These are phyloP conservation scores for Xylariaceae sp. DNA, from an alignment of 2,329 filamentous ascomycete genomes.

Conservation along the genomic window DNA sequence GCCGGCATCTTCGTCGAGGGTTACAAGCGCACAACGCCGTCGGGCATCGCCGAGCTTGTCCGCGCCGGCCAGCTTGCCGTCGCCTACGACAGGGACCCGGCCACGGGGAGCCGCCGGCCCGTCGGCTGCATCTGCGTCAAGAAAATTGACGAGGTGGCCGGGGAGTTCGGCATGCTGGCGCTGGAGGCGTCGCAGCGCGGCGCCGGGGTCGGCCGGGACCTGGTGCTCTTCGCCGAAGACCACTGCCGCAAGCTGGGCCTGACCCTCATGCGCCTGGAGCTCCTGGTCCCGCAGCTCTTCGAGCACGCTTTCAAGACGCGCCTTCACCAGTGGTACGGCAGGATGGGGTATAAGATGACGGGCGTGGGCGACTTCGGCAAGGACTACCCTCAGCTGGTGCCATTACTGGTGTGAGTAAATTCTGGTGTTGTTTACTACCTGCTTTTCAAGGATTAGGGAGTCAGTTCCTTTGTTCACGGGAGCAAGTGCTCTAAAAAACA, in stretches of 20 bases:
- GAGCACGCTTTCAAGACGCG: slow-evolving; percentile 25
- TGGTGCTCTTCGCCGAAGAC: slow-evolving; percentile 28
- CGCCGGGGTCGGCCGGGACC: slow-evolving; percentile 23
- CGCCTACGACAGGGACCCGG: slow-evolving; percentile 7
- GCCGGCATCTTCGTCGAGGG: slow-evolving; percentile 40
- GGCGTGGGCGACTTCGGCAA: slow-evolving; percentile 17
- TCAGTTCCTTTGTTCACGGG: too few species aligned
- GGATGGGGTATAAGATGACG: slow-evolving; percentile 23
- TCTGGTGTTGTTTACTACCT: too few species aligned
- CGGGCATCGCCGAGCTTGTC: slow-evolving; percentile 20
- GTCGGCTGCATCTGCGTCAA: slow-evolving; percentile 27
- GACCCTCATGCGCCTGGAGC: slow-evolving; percentile 19
- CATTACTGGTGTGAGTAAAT: too few species aligned
- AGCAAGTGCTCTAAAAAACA: too few species aligned
- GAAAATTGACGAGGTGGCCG: slow-evolving; percentile 10
- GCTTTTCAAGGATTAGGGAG: too few species aligned
- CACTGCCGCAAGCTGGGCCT: slow-evolving; percentile 15
- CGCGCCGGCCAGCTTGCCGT: slow-evolving; percentile 22
- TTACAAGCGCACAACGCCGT: slow-evolving; percentile 21
- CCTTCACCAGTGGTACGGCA: slow-evolving; percentile 27
- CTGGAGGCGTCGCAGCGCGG: slow-evolving; percentile 21
- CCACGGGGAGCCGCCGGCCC: not conserved
- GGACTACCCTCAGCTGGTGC: slow-evolving; percentile 19
- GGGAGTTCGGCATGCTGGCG: slow-evolving; percentile 29
- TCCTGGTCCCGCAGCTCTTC: slow-evolving; percentile 25